Percentiles rank a stretch among this genome's conserved stretches.
Evolutionary conservation across 139 green algal genomes (phyloP).

Genomic region (Volvox africanus): DNA sequence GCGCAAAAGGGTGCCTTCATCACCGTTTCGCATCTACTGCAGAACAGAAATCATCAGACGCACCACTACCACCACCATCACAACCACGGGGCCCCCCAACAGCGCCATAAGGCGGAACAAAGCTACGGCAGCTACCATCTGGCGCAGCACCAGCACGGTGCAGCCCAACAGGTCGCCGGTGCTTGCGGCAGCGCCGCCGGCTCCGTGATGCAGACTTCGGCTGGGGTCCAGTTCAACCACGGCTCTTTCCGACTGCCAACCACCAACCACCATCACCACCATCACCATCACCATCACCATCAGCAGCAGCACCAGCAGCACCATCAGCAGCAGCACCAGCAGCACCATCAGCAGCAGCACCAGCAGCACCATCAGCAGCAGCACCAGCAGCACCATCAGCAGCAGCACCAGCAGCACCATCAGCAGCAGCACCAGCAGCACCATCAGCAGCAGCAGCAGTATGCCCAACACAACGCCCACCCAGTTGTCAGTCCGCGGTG

Average conservation of each 20-base stretch:
- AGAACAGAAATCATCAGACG: not conserved
- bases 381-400: not conserved
- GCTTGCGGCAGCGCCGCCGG: not conserved
- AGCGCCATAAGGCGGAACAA: not conserved
- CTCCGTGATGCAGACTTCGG: not conserved
- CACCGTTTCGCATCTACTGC: slow-evolving; percentile 4
- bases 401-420: slow-evolving; percentile 5
- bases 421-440: slow-evolving; percentile 22
- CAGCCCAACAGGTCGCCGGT: not conserved
- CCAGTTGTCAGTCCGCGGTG: not conserved
- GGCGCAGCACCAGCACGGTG: not conserved
- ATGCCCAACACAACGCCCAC: not conserved
- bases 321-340: not conserved
- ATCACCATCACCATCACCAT: slow-evolving; percentile 19
- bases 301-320: too few species aligned
- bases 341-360: not conserved
- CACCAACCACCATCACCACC: not conserved
- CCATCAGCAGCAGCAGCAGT: not conserved
- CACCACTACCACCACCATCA: slow-evolving; percentile 6
- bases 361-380: slow-evolving; percentile 18
- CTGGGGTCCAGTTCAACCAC: not conserved
- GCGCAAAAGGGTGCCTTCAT: slow-evolving; percentile 40
- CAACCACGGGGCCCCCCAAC: not conserved
- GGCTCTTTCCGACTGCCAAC: not conserved
- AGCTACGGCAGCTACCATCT: not conserved